Base-by-base conservation (phyloP, 2,329 filamentous ascomycete genomes). In the Aspergillus chevalieri region DNA sequence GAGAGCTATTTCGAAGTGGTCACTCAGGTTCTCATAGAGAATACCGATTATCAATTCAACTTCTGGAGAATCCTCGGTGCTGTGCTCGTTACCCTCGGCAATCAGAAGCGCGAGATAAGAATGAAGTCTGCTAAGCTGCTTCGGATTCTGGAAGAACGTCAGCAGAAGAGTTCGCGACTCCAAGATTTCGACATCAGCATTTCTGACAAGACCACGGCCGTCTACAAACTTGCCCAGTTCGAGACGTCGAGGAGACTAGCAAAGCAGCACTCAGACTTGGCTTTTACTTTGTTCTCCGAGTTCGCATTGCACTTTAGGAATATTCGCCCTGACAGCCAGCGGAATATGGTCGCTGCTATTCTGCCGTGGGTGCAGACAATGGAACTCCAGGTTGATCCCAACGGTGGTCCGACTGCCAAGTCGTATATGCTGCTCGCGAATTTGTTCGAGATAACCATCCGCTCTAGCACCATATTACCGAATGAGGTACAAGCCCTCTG, bases 141-240 rank as follows among this genome's bases (percentile, higher is more conserved):
- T 10, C 82, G 90, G 38, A 84, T 83, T 0, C 75, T 97, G 1
- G 93, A 97, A 68, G 84, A 90, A 57, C 82, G 89, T 21, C 87
- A 93, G 56, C 82, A 85, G 55, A 86, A 87, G 57, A 93, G 83
- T 56, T 95, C 92, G 1, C 94, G 94, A 64, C 83, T 98, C 6
- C 89, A 95, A 65, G 93, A 98, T 66, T 94, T 96, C 51, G 93
- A 98, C 62, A 97, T 98, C 61, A 96, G 91, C 66, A 93, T 98
- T 50, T 94, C 92, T 0, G 94, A 98, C 71, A 97, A 96, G 71
- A 98, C 94, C 0, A 95, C 95, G 57, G 91, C 92, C 0, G 92
- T 98, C 2, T 98, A 97, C 72, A 98, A 98, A 71, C 78, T 94
- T 42, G 93, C 94, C 0, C 93, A 98, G 64, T 97, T 96, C 57